A percentile compares a stretch with the other conserved stretches of the same genome.
phyloP scores from a whole-genome alignment of 257 asterid genomes.

The Salvia rosmarinus region DNA sequence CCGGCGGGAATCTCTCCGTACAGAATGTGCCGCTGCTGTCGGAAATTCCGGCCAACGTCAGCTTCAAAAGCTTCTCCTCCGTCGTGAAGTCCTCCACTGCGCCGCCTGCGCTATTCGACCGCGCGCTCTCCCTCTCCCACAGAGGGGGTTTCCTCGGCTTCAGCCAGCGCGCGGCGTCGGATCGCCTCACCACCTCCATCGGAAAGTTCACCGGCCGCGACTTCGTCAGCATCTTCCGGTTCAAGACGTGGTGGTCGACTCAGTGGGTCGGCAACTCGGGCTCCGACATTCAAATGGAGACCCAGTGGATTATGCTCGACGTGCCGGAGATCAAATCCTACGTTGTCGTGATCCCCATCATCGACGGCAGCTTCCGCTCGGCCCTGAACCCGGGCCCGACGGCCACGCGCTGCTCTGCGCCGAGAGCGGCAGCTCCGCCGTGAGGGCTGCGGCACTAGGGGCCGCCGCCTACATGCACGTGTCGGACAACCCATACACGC shows the following conservation, averaged over 20 bases:
- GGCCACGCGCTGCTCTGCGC: constrained; percentile 58
- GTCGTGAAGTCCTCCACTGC: constrained; percentile 51
- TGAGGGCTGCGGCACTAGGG: constrained; percentile 42
- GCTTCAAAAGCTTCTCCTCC: constrained; percentile 53
- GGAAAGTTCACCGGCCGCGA: constrained; percentile 62
- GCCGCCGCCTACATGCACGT: constrained; percentile 65
- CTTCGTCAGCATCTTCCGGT: constrained; percentile 77
- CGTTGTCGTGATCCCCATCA: constrained; percentile 56
- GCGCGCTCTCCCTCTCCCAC: constrained; percentile 49
- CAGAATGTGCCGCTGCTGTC: constrained; percentile 50
- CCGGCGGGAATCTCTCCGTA: constrained; percentile 46
- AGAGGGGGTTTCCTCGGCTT: constrained; percentile 73
- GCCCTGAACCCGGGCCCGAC: constrained; percentile 65
- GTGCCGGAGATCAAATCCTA: constrained; percentile 61
- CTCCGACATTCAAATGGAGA: constrained; percentile 75
- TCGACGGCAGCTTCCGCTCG: constrained; percentile 66
- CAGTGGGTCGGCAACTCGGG: constrained; percentile 76
- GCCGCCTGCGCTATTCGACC: constrained; percentile 47
- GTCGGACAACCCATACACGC: constrained; percentile 64
- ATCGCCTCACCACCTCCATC: constrained; percentile 57
- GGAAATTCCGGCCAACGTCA: constrained; percentile 61
- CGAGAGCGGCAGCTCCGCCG: constrained; percentile 67
- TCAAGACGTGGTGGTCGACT: constrained; percentile 91
- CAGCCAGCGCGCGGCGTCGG: constrained; percentile 43
- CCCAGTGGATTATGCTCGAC: constrained; percentile 70